These are phyloP conservation scores for Erucastrum elatum DNA, from an alignment of 345 rosid species.

Conservation along the genomic window DNA sequence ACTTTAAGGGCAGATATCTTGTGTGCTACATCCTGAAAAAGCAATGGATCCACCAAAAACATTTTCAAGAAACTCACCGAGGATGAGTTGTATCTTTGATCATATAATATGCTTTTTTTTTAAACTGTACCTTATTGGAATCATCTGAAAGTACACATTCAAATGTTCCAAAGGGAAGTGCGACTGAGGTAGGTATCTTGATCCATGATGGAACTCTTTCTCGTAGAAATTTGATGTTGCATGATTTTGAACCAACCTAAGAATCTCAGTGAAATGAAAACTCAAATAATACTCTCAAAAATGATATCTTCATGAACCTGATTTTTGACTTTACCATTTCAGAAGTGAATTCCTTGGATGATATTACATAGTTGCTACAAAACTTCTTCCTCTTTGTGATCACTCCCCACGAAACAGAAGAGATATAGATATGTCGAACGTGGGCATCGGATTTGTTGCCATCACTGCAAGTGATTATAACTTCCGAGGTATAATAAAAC, in stretches of 20 bases:
- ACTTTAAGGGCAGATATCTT: conserved; percentile 39
- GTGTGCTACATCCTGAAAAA: conserved; percentile 49
- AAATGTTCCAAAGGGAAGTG: conserved; percentile 88
- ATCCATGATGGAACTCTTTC: conserved; percentile 89
- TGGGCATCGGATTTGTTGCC: conserved; percentile 29
- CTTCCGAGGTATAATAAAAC: not conserved
- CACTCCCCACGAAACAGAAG: conserved; percentile 50
- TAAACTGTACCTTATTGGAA: conserved; percentile 57
- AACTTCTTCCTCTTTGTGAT: conserved; percentile 64
- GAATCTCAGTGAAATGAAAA: conserved; percentile 9
- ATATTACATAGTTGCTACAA: conserved; percentile 74
- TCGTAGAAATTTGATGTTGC: conserved; percentile 74
- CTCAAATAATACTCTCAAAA: not conserved
- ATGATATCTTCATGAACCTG: not conserved
- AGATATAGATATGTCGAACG: conserved; percentile 33
- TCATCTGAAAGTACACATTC: conserved; percentile 74
- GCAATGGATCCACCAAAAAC: not conserved
- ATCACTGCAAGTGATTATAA: conserved; percentile 27
- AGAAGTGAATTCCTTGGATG: conserved; percentile 73
- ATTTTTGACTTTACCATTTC: conserved; percentile 59
- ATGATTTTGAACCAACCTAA: conserved; percentile 97
- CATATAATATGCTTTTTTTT: conserved; percentile 5
- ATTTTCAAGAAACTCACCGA: conserved; percentile 4
- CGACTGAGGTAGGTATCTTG: conserved; percentile 90
- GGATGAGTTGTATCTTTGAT: not conserved